phyloP scores from a whole-genome alignment of 1,284 basidiomycete species.

The Ustilago cynodontis region DNA sequence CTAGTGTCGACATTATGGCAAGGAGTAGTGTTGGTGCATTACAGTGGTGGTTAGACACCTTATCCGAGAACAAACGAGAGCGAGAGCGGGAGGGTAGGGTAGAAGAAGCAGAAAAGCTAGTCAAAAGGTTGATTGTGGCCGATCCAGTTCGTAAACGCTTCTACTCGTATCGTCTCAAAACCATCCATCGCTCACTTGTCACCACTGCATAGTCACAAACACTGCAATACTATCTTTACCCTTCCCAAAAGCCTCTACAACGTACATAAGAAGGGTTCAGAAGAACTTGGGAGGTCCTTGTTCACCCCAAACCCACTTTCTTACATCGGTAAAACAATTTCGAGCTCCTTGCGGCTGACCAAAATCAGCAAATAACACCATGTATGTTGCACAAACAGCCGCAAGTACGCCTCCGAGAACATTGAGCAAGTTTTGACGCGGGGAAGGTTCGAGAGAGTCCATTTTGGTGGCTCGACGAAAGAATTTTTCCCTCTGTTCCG shows the following conservation, averaged over 20 bases:
- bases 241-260: no score
- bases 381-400: conserved; percentile 11
- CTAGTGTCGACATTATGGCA: conserved; percentile 41
- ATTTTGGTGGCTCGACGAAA: conserved; percentile 40
- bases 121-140: conserved; percentile 37
- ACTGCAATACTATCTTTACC: no score
- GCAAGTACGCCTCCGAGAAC: conserved; percentile 32
- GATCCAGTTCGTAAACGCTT: conserved; percentile 53
- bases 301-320: conserved; percentile 28
- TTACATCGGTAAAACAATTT: conserved; percentile 34
- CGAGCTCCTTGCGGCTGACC: conserved; percentile 6
- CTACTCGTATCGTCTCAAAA: conserved; percentile 45
- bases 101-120: conserved; percentile 26
- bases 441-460: conserved; percentile 20
- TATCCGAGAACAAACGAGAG: conserved; percentile 8
- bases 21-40: conserved; percentile 46
- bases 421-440: conserved; percentile 30
- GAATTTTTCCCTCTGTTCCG: conserved; percentile 33
- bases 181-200: not conserved
- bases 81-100: not conserved
- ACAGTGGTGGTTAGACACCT: conserved; percentile 61
- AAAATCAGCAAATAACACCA: conserved; percentile 49
- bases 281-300: conserved; percentile 34
- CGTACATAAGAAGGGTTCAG: not conserved
- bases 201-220: not conserved